Percentiles rank a stretch among this genome's conserved stretches.
Evolutionary conservation across 2,329 filamentous ascomycete genomes (phyloP).

Genomic region (Escovopsis weberi): DNA sequence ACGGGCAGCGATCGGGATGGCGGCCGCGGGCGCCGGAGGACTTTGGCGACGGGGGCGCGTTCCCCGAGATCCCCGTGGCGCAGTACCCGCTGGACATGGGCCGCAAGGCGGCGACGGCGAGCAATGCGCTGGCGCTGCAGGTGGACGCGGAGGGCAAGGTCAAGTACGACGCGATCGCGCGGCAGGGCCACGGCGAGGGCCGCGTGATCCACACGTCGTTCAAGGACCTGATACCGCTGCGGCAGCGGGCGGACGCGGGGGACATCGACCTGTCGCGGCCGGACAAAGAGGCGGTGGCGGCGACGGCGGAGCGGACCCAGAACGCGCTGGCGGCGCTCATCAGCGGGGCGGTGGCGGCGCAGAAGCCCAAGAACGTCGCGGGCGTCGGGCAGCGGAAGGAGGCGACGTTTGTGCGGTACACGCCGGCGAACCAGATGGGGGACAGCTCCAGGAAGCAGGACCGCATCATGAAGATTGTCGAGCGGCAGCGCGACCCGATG

Average conservation of each 20-base stretch:
- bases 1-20: constrained; percentile 81
- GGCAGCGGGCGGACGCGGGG: constrained; percentile 83
- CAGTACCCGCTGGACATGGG: constrained; percentile 97
- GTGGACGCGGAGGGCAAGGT: constrained; percentile 86
- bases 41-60: constrained; percentile 91
- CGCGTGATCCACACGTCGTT: constrained; percentile 89
- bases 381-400: constrained; percentile 68
- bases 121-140: constrained; percentile 83
- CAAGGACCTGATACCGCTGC: constrained; percentile 87
- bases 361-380: constrained; percentile 82
- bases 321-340: constrained; percentile 72
- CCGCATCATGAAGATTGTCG: constrained; percentile 96
- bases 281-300: constrained; percentile 68
- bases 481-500: constrained; percentile 85
- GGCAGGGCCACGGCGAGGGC: constrained; percentile 70
- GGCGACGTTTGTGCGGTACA: constrained; percentile 89
- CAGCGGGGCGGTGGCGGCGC: constrained; percentile 71
- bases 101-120: constrained; percentile 55
- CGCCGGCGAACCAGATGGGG: constrained; percentile 93
- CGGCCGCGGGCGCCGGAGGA: constrained; percentile 78
- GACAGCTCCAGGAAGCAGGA: constrained; percentile 76
- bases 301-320: constrained; percentile 76
- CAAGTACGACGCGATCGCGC: constrained; percentile 90
- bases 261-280: constrained; percentile 80
- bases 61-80: constrained; percentile 83